Base-by-base conservation (phyloP, 495 filamentous ascomycete genomes). In the Talaromyces proteolyticus region DNA sequence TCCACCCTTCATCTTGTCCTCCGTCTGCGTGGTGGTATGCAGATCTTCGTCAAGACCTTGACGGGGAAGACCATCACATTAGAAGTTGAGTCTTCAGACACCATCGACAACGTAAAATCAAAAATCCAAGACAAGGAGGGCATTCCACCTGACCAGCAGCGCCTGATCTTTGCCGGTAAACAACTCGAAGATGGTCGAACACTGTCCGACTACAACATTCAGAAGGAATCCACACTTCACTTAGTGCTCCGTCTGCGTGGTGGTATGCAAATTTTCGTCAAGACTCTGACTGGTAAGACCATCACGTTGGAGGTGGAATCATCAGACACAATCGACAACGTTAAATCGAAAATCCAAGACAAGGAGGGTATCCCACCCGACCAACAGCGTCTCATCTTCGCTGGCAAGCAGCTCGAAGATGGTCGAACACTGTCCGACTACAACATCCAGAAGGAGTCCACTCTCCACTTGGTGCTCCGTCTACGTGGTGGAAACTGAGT, bases 111-210 rank as follows among this genome's bases (percentile, higher is more conserved):
- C 57, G 92, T 97, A 52, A 97, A 97, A 83, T 78, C 75, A 53
- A 97, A 97, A 81, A 97, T 97, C 37, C 92, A 97, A 69, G 92
- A 95, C 59, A 95, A 96, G 78, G 91, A 96, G 69, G 91, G 91
- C 40, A 96, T 96, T 56, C 91, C 90, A 16, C 91, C 91, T 6
- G 92, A 97, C 69, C 92, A 97, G 70, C 92, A 97, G 80, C 92
- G 92, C 66, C 73, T 97, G 73, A 97, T 97, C 76, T 97, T 97
- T 65, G 92, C 92, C 53, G 92, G 92, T 57, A 97, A 97, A 83
- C 92, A 97, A 66, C 84, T 97, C 10, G 92, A 97, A 68, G 92
- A 97, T 65, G 92, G 92, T 55, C 92, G 92, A 51, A 97, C 92
- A 50, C 76, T 98, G 2, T 88, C 82, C 53, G 93, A 97, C 64